Percentiles rank a stretch among this genome's conserved stretches.
Conservation (phyloP, 2,329 filamentous ascomycete species). For the Fusarium acutatum region DNA sequence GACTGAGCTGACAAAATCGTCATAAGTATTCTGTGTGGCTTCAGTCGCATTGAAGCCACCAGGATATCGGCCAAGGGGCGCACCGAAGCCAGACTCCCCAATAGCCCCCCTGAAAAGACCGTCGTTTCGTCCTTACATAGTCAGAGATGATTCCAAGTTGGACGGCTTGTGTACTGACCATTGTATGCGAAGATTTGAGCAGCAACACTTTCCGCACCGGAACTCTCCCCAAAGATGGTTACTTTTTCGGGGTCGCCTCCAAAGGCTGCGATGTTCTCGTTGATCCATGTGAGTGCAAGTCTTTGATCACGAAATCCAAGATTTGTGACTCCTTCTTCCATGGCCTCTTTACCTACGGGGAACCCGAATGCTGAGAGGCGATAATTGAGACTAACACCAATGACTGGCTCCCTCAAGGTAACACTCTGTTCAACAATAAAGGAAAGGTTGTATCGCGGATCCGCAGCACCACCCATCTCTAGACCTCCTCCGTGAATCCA, state of each 20-base stretch:
- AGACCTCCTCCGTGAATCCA: slow-evolving; percentile 63
- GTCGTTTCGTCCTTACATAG: slow-evolving; percentile 51
- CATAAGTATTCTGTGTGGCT: slow-evolving; percentile 40
- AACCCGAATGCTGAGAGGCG: slow-evolving; percentile 59
- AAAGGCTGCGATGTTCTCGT: slow-evolving; percentile 56
- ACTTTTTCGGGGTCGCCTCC: slow-evolving; percentile 56
- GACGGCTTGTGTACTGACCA: slow-evolving; percentile 38
- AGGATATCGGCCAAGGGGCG: slow-evolving; percentile 40
- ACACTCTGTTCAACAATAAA: slow-evolving; percentile 62
- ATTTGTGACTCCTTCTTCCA: slow-evolving; percentile 55
- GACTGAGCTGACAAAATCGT: slow-evolving; percentile 42
- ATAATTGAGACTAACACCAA: slow-evolving; percentile 60
- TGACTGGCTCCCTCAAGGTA: slow-evolving; percentile 55
- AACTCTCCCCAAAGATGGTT: slow-evolving; percentile 62
- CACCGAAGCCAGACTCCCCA: slow-evolving; percentile 56
- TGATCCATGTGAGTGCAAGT: slow-evolving; percentile 57
- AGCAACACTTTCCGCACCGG: slow-evolving; percentile 48
- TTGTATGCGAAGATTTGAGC: slow-evolving; percentile 35
- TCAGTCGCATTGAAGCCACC: slow-evolving; percentile 43
- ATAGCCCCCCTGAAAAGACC: slow-evolving; percentile 61
- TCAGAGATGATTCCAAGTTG: background rate
- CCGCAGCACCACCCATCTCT: slow-evolving; percentile 46
- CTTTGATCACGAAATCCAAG: slow-evolving; percentile 59
- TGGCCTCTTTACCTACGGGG: slow-evolving; percentile 51
- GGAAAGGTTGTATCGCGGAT: slow-evolving; percentile 67